These are phyloP conservation scores for Exophiala calicioides DNA, from an alignment of 2,329 filamentous ascomycete genomes.

Conservation along the genomic window DNA sequence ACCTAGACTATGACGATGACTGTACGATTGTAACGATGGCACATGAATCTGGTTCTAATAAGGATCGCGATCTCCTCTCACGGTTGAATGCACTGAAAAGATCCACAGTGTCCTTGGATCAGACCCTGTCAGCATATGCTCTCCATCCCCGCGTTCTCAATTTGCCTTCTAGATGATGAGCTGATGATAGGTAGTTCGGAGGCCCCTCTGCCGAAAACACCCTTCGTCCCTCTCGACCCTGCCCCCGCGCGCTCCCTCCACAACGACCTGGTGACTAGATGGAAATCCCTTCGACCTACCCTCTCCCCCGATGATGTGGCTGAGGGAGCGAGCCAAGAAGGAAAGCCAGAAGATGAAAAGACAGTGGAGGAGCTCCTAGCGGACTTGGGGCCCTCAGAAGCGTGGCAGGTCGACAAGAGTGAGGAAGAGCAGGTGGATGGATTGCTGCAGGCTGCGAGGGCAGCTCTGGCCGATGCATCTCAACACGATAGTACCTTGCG, in stretches of 20 bases:
- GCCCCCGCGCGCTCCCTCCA: conserved; percentile 27
- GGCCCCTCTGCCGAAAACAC: conserved; percentile 3
- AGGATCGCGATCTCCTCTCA: conserved; percentile 35
- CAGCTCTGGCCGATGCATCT: conserved; percentile 21
- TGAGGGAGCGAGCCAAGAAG: conserved; percentile 1
- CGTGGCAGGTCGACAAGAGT: conserved; percentile 28
- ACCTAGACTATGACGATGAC: conserved; percentile 14
- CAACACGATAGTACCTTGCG: conserved; percentile 1
- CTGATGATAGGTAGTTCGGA: conserved; percentile 20
- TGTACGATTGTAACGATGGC: conserved; percentile 21
- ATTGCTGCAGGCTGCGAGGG: conserved; percentile 31
- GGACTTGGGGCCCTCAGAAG: conserved; percentile 34
- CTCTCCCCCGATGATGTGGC: conserved; percentile 2
- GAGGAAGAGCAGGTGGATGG: conserved; percentile 33
- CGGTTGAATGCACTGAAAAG: conserved; percentile 39
- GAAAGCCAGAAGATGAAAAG: conserved; percentile 30
- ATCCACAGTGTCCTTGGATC: conserved; percentile 36
- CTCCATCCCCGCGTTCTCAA: background rate
- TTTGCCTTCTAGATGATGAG: conserved; percentile 15
- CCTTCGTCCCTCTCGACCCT: conserved; percentile 13
- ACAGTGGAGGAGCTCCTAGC: conserved; percentile 37
- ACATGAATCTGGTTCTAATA: conserved; percentile 20
- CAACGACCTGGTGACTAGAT: conserved; percentile 28
- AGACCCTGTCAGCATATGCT: conserved; percentile 34
- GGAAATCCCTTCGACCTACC: conserved; percentile 25